Conservation (phyloP, 2,329 filamentous ascomycete species). For the Penicillium sp. region DNA sequence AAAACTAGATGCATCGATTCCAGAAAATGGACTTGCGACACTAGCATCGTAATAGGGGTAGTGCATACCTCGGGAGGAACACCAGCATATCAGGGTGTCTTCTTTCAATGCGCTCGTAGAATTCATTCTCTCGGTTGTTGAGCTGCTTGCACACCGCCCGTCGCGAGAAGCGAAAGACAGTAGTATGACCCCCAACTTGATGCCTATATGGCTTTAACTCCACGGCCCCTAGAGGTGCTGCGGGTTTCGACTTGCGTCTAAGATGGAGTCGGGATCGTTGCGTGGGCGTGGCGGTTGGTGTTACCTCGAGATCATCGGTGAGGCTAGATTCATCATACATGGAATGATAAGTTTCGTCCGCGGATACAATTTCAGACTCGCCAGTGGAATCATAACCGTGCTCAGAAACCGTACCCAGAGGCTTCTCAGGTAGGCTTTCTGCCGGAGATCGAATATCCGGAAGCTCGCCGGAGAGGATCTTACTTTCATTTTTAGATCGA, state of each 20-base stretch:
- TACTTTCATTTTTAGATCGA: slow-evolving; percentile 56
- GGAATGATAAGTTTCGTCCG: slow-evolving; percentile 42
- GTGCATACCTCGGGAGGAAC: slow-evolving; percentile 75
- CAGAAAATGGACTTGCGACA: neutral
- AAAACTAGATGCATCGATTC: neutral
- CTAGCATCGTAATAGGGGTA: slow-evolving; percentile 11
- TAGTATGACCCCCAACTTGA: slow-evolving; percentile 95
- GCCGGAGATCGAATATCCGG: slow-evolving; percentile 37
- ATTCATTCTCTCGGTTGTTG: slow-evolving; percentile 97
- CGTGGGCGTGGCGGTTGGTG: slow-evolving; percentile 45
- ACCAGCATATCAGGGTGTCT: slow-evolving; percentile 83
- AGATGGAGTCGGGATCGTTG: slow-evolving; percentile 25
- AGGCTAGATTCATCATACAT: slow-evolving; percentile 49
- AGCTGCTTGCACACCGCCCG: slow-evolving; percentile 96
- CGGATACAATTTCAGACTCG: slow-evolving; percentile 43
- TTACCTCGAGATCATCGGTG: slow-evolving; percentile 50
- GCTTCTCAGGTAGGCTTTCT: slow-evolving; percentile 36
- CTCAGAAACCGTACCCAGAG: slow-evolving; percentile 36
- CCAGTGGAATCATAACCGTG: slow-evolving; percentile 38
- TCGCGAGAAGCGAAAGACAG: slow-evolving; percentile 90
- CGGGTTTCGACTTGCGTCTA: slow-evolving; percentile 23
- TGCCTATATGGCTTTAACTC: slow-evolving; percentile 96
- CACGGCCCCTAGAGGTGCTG: slow-evolving; percentile 72
- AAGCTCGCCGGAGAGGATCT: slow-evolving; percentile 57
- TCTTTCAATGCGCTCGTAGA: slow-evolving; percentile 92